phyloP scores from a whole-genome alignment of 1,284 basidiomycete species.

The Cerrena zonata region DNA sequence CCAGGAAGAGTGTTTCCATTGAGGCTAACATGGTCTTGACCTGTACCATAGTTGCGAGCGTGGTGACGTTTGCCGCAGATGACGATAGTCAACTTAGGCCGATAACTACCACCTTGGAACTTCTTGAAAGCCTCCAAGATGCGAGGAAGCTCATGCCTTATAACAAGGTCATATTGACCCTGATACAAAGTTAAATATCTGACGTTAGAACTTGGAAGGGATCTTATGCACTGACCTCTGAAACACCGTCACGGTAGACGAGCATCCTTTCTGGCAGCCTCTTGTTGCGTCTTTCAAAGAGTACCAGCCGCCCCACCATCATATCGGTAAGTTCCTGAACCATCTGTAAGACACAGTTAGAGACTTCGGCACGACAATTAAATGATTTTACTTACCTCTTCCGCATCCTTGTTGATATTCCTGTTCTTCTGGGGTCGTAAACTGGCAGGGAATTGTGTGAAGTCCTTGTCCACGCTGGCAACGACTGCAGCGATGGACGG shows the following conservation, averaged over 20 bases:
- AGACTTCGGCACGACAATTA: neutral
- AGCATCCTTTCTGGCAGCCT: conserved; percentile 60
- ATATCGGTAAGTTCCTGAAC: conserved; percentile 58
- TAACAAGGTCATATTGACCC: conserved; percentile 63
- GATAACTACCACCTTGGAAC: conserved; percentile 45
- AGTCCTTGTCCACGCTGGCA: conserved; percentile 58
- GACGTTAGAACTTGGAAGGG: neutral
- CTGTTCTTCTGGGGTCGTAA: conserved; percentile 52
- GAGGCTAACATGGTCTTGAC: conserved; percentile 39
- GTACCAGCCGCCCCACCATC: conserved; percentile 60
- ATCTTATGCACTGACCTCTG: conserved; percentile 46
- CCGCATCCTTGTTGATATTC: conserved; percentile 33
- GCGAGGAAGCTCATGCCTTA: conserved; percentile 51
- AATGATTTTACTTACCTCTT: conserved; percentile 48
- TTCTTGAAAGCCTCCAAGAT: conserved; percentile 54
- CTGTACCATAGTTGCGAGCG: conserved; percentile 58
- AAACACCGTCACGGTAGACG: conserved; percentile 72
- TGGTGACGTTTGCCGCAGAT: conserved; percentile 79
- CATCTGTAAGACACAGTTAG: conserved; percentile 42
- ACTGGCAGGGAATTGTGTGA: conserved; percentile 68
- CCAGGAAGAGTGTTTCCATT: conserved; percentile 73
- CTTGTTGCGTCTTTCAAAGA: conserved; percentile 48
- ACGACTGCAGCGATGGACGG: conserved; percentile 78
- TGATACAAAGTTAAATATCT: conserved; percentile 21
- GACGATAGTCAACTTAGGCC: conserved; percentile 62